Evolutionary conservation across 176 grass and related monocot genomes (phyloP), one percentile per base, ranked within the genome.

Genomic region (Hordeum vulgare): DNA sequence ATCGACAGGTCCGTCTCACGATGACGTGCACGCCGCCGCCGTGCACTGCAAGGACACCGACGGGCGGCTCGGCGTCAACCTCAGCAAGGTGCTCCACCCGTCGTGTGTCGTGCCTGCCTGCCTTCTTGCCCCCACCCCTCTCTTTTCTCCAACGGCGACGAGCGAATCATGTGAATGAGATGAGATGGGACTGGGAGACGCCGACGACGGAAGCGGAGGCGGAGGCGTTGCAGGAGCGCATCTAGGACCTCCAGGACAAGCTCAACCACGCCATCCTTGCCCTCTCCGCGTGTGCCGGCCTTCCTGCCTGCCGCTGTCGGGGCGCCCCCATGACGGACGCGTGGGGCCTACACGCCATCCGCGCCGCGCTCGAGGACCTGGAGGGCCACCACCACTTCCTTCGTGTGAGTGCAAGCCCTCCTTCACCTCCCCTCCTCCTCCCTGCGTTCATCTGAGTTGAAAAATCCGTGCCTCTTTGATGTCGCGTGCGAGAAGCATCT

Each of bases 351-450:
- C 81, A 86, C 70, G 85, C 90, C 75, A 92, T 95, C 74, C 85
- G 93, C 61, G 62, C 85, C 21, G 93, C 93, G 39, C 82, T 95
- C n/a, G 93, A 95, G 82, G 87, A 95, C 63, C 86, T 95, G 31
- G 90, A 95, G 78, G 90, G 91, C 51, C 85, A 95, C 86, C 87
- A 92, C 75, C 89, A 88, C 72, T 95, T 90, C 82, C 91, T 92
- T 56, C 90, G 88, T 45, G 93, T 95, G 24, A 92, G n/a, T n/a
- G n/a, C n/a, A n/a, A n/a, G n/a, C n/a, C n/a, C n/a, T n/a, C n/a
- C n/a, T n/a, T n/a, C n/a, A n/a, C n/a, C n/a, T n/a, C n/a, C n/a
- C n/a, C n/a, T n/a, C n/a, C n/a, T n/a, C n/a, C n/a, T n/a, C n/a
- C n/a, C n/a, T n/a, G n/a, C n/a, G n/a, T n/a, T n/a, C n/a, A n/a